Conservation (phyloP, 805 yeast genomes). For the Tetrapisispora taiwanensis region DNA sequence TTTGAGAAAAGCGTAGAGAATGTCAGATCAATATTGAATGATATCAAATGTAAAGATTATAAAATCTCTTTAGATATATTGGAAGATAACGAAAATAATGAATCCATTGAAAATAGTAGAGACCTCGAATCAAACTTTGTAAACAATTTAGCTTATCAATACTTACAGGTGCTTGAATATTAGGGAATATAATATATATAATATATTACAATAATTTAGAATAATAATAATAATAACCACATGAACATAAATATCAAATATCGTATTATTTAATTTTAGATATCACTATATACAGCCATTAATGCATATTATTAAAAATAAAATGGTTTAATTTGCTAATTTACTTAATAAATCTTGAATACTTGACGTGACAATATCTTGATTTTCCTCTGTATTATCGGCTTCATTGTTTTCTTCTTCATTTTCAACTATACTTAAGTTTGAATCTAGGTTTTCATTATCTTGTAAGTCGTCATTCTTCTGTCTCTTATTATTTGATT, state of each 20-base stretch:
- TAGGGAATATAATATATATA: not conserved
- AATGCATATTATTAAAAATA: no score
- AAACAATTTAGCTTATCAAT: constrained; percentile 24
- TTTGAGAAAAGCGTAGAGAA: constrained; percentile 12
- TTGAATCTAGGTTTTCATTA: not conserved
- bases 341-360: constrained; percentile 29
- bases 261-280: no score
- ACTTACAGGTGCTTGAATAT: constrained; percentile 21
- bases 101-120: not conserved
- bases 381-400: not conserved
- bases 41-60: constrained; percentile 13
- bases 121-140: constrained; percentile 8
- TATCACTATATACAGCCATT: no score
- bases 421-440: not conserved
- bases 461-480: not conserved
- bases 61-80: constrained; percentile 10
- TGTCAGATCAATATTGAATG: constrained; percentile 12
- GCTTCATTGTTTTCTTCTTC: no score
- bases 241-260: no score
- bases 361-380: constrained; percentile 22
- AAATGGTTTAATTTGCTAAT: constrained; percentile 19
- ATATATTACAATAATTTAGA: not conserved
- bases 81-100: constrained; percentile 4
- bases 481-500: not conserved
- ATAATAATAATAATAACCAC: no score